phyloP scores from a whole-genome alignment of 768 basidiomycete species.

The Jaapia argillacea region DNA sequence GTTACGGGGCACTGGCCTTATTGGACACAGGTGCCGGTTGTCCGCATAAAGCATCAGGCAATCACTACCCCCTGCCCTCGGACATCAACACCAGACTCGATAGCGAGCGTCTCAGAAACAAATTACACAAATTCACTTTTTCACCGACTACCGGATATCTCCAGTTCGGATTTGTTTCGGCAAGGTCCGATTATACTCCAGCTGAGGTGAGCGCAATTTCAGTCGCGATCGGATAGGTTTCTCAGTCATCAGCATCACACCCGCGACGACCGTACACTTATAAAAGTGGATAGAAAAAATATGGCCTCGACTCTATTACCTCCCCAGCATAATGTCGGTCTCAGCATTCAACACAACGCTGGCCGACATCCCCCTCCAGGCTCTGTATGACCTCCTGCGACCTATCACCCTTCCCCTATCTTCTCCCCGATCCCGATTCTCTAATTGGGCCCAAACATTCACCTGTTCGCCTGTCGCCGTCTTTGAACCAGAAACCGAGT shows the following conservation, averaged over 20 bases:
- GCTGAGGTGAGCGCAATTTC: neutral
- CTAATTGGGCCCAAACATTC: conserved; percentile 86
- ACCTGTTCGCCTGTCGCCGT: conserved; percentile 55
- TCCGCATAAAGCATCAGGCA: neutral
- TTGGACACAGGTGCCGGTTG: too few species aligned
- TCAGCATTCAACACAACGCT: conserved; percentile 7
- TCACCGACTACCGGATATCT: neutral
- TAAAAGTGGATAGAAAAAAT: neutral
- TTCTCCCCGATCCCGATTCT: conserved; percentile 38
- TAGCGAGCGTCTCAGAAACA: neutral
- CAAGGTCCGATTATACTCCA: neutral
- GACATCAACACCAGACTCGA: neutral
- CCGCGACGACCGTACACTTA: neutral
- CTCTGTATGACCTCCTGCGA: conserved; percentile 42
- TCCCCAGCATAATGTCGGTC: neutral
- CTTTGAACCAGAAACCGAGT: conserved; percentile 64
- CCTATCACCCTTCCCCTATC: conserved; percentile 41
- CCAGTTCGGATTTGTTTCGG: neutral
- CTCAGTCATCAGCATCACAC: neutral
- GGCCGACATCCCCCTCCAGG: conserved; percentile 29
- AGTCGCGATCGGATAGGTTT: neutral
- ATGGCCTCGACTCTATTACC: neutral
- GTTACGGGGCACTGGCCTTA: too few species aligned
- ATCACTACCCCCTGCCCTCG: neutral
- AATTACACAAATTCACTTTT: neutral